Conservation (phyloP, 1,139 yeast species). For the Pichia kudriavzevii region DNA sequence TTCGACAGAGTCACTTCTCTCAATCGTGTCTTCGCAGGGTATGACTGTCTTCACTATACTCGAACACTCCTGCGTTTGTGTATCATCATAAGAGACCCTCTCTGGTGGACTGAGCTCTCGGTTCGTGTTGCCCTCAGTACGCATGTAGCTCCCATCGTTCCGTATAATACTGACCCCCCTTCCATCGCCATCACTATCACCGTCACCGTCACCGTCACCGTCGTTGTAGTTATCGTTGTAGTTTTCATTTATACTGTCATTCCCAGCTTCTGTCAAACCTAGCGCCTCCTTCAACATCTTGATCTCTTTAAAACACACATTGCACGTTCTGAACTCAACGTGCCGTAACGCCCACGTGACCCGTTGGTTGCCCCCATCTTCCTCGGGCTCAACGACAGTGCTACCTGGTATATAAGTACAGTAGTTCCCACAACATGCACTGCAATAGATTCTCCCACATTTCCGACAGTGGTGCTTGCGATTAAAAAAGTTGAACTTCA, state of each 20-base stretch:
- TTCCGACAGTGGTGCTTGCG: conserved; percentile 90
- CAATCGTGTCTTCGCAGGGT: conserved; percentile 13
- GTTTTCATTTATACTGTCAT: conserved; percentile 5
- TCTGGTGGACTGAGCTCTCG: too few relatives aligned
- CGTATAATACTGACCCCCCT: not conserved
- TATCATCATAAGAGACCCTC: too few relatives aligned
- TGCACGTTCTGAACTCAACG: conserved; percentile 50
- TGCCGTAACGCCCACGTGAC: conserved; percentile 32
- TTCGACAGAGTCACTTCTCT: conserved; percentile 9
- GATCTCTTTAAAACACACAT: conserved; percentile 58
- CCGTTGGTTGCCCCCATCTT: conserved; percentile 12
- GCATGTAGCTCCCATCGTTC: too few relatives aligned
- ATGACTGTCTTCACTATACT: conserved; percentile 8
- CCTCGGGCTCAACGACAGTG: conserved; percentile 37
- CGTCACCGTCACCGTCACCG: conserved; percentile 1
- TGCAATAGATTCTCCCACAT: conserved; percentile 76
- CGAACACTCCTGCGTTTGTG: not conserved
- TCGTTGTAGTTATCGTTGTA: not conserved
- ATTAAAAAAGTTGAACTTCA: conserved; percentile 53
- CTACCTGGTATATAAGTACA: conserved; percentile 40
- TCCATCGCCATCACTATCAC: not conserved
- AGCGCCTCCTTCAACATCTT: conserved; percentile 47
- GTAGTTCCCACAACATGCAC: conserved; percentile 47
- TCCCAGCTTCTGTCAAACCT: conserved; percentile 7
- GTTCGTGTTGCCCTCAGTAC: too few relatives aligned